These are phyloP conservation scores for Adansonia rubrostipa DNA, from an alignment of 441 rosid species.

Conservation along the genomic window DNA sequence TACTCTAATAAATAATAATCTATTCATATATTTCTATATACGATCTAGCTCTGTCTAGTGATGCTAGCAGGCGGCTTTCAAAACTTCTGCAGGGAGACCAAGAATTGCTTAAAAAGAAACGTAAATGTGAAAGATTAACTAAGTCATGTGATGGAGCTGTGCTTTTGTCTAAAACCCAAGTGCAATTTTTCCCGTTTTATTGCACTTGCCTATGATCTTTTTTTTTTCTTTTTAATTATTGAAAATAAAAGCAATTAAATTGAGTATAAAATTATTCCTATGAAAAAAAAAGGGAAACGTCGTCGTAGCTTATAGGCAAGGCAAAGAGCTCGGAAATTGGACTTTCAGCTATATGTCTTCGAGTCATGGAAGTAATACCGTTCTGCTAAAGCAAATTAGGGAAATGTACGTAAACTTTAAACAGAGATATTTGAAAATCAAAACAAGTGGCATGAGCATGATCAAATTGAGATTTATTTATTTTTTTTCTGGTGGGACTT, in stretches of 20 bases:
- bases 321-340: not conserved
- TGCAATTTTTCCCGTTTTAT: not conserved
- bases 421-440: constrained; percentile 10
- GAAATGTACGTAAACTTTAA: not conserved
- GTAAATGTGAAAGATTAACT: not conserved
- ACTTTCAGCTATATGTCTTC: not conserved
- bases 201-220: not conserved
- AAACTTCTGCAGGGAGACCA: constrained; percentile 11
- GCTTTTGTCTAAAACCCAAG: not conserved
- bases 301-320: not conserved
- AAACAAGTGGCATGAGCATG: not conserved
- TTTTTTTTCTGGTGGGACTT: constrained; percentile 8
- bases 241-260: not conserved
- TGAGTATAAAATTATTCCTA: not conserved
- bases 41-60: constrained; percentile 11
- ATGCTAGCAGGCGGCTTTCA: constrained; percentile 25
- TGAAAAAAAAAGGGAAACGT: not conserved
- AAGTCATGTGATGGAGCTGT: not conserved
- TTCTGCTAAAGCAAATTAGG: not conserved
- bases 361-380: not conserved
- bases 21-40: not conserved
- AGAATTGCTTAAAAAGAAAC: not conserved
- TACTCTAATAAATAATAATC: constrained; percentile 13
- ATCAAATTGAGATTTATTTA: not conserved
- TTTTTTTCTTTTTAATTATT: too few relatives aligned